These are phyloP conservation scores for Chamaecyparis obtusa DNA, from an alignment of 75 land plant genomes.

Conservation along the genomic window DNA sequence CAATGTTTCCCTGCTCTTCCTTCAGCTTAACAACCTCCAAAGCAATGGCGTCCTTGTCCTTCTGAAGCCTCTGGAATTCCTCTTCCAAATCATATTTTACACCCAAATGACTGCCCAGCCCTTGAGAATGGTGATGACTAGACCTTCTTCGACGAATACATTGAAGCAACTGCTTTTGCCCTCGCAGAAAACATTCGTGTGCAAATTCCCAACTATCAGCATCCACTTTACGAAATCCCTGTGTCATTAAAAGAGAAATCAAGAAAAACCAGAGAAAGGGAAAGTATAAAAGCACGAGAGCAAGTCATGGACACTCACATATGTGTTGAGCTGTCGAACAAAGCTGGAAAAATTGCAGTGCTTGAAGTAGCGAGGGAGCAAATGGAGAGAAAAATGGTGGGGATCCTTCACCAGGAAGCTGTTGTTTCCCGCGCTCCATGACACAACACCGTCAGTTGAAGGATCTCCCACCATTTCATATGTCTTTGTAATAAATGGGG, in stretches of 20 bases:
- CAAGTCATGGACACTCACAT: slow-evolving; percentile 11
- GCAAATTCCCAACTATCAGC: slow-evolving; percentile 84
- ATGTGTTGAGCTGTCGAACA: slow-evolving; percentile 27
- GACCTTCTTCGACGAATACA: slow-evolving; percentile 66
- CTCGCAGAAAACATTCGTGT: slow-evolving; percentile 63
- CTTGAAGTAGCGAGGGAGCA: slow-evolving; percentile 23
- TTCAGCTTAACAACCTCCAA: slow-evolving; percentile 45
- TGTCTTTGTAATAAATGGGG: slow-evolving; percentile 22
- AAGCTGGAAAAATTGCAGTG: slow-evolving; percentile 30
- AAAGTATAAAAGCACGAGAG: neutral
- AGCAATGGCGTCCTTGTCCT: slow-evolving; percentile 45
- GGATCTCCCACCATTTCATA: slow-evolving; percentile 22
- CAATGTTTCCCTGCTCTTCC: slow-evolving; percentile 38
- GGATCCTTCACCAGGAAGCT: slow-evolving; percentile 22
- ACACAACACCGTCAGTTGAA: slow-evolving; percentile 10
- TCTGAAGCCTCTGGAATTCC: slow-evolving; percentile 39
- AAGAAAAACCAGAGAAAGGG: neutral
- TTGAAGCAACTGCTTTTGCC: slow-evolving; percentile 49
- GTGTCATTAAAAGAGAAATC: neutral
- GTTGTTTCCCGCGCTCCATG: slow-evolving; percentile 16
- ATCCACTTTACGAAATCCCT: slow-evolving; percentile 88
- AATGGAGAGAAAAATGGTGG: slow-evolving; percentile 1
- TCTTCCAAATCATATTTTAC: neutral
- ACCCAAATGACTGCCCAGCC: slow-evolving; percentile 3
- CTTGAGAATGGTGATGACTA: neutral